Evolutionary conservation across 169 alveolate genomes (phyloP), one percentile per base, ranked within the genome.

Genomic region (Cryptosporidium bovis): DNA sequence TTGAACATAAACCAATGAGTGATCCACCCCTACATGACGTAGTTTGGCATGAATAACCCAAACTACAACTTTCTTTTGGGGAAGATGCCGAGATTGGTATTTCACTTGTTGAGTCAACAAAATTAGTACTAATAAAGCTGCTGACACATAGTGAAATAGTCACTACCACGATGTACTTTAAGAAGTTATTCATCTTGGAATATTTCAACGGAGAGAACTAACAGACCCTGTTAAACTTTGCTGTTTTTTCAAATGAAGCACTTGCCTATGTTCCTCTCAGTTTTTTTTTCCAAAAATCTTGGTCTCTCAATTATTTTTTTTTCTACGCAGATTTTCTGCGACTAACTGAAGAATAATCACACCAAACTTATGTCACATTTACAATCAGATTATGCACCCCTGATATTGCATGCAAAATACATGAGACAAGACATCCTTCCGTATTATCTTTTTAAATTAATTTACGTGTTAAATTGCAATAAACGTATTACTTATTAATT

Each of bases 371-470:
- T 64, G 18, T 48, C 44, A 51, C 29, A 48, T 24, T 69, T 64
- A 66, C 67, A 69, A 69, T 66, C 83, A 53, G 66, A 69, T 69
- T 51, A 24, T 69, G 83, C 83, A 69, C 66, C 83, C 83, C 66
- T 56, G 83, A 53, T 53, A 34, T 69, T 69, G 83, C 83, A 69
- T 69, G 83, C 83, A 69, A 51, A 51, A 53, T 69, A 53, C 66
- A 66, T 20, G 83, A 69, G 83, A 69, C 83, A 55, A 33, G 83
- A 53, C 83, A 18, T 36, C 8, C 82, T 50, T 31, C 65, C 62
- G 82, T 31, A 67, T 67, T 67, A 50, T 48, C 44, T 40, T 40
- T 40, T 40, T 40, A 40, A 40, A 40, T 40, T 6, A 40, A 40
- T 40, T 40, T 40, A 40, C 48, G 48, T 40, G 10, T 40, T 6